A percentile compares a stretch with the other conserved stretches of the same genome.
These are phyloP conservation scores for Ilyonectria mors-panacis DNA, from an alignment of 2,329 filamentous ascomycete genomes.

Conservation along the genomic window DNA sequence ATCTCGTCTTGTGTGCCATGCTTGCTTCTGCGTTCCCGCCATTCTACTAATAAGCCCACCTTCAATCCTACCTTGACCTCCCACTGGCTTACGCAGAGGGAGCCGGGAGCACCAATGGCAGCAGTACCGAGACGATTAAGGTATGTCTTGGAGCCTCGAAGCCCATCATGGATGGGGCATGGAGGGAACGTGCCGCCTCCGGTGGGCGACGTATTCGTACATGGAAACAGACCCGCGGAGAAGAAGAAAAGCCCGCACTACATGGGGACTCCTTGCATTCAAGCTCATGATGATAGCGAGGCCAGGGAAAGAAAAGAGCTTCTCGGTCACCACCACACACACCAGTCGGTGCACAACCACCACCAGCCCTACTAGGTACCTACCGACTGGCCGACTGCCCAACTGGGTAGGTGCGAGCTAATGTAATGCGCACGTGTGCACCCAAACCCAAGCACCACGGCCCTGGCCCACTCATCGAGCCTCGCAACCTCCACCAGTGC, in stretches of 20 bases:
- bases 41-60: constrained; percentile 24
- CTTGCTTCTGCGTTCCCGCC: constrained; percentile 18
- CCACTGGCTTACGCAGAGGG: constrained; percentile 26
- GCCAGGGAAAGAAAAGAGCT: neutral
- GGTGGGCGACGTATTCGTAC: constrained; percentile 1
- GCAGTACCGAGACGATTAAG: constrained; percentile 16
- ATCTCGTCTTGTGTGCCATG: constrained; percentile 16
- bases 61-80: constrained; percentile 30
- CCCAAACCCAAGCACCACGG: constrained; percentile 11
- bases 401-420: constrained; percentile 31
- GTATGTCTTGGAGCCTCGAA: neutral
- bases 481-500: neutral
- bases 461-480: constrained; percentile 19
- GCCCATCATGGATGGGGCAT: neutral
- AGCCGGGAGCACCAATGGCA: constrained; percentile 18
- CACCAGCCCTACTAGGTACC: constrained; percentile 15
- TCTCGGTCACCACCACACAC: constrained; percentile 1
- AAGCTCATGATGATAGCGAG: neutral
- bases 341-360: neutral
- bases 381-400: constrained; percentile 13
- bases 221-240: neutral
- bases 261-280: neutral
- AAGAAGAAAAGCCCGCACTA: neutral
- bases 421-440: constrained; percentile 32
- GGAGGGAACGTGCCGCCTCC: neutral